These are phyloP conservation scores for Pelargonium citronellum DNA, from an alignment of 441 rosid species.

Conservation along the genomic window DNA sequence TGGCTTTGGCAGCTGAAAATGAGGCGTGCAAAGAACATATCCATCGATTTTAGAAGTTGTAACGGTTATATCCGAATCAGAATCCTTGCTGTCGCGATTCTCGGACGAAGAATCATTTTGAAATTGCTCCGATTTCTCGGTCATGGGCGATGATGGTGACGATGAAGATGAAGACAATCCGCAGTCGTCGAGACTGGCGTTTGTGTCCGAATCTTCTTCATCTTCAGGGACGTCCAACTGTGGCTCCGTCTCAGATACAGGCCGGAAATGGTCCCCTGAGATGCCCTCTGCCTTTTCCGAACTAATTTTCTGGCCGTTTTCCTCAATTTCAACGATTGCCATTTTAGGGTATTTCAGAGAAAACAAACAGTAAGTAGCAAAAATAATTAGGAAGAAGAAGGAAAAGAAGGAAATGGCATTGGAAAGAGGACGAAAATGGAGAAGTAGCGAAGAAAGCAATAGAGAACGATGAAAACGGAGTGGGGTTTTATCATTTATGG, in stretches of 20 bases:
- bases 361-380: neutral
- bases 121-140: constrained; percentile 4
- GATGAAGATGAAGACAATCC: neutral
- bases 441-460: neutral
- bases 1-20: constrained; percentile 61
- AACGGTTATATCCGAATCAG: neutral
- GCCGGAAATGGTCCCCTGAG: too few relatives aligned
- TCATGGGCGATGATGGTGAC: neutral
- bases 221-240: neutral
- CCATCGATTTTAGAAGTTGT: neutral
- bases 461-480: constrained; percentile 25
- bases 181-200: neutral
- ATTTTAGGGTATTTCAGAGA: neutral
- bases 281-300: neutral
- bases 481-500: constrained; percentile 18
- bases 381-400: neutral
- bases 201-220: neutral
- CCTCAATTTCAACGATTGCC: neutral
- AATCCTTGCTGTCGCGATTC: neutral
- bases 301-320: neutral
- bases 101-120: neutral
- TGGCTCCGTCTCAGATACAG: neutral
- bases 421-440: neutral
- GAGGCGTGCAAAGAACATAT: constrained; percentile 38
- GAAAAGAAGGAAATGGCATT: neutral